Percentiles rank a stretch among this genome's conserved stretches.
These are phyloP conservation scores for Parastagonospora nodorum DNA, from an alignment of 2,329 filamentous ascomycete genomes.

Conservation along the genomic window DNA sequence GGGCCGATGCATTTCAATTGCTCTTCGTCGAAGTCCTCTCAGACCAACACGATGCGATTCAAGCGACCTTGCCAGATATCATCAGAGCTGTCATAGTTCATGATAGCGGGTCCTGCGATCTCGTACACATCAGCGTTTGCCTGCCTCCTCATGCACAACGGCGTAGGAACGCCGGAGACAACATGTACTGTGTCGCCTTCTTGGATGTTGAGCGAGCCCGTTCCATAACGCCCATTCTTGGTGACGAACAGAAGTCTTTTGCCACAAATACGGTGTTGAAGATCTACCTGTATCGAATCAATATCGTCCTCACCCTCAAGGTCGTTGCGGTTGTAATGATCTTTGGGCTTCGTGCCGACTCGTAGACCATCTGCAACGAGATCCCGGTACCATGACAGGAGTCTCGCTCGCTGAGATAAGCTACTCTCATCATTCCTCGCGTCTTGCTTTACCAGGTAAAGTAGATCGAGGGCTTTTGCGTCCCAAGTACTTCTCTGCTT, in stretches of 20 bases:
- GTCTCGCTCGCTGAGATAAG: too few species aligned
- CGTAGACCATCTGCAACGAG: not conserved
- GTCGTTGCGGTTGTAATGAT: too few species aligned
- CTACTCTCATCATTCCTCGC: too few species aligned
- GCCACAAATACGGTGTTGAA: not conserved
- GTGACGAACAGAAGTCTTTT: not conserved
- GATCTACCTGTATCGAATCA: not conserved
- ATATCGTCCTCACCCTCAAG: not conserved
- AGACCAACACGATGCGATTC: too few species aligned
- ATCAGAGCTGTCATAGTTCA: not conserved
- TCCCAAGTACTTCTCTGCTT: too few species aligned
- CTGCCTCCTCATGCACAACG: not conserved
- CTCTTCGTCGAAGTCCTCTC: too few species aligned
- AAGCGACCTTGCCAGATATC: not conserved
- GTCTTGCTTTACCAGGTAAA: too few species aligned
- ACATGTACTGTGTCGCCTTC: not conserved
- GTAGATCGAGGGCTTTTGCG: too few species aligned
- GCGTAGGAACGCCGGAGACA: not conserved
- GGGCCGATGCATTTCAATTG: too few species aligned
- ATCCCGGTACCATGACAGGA: too few species aligned
- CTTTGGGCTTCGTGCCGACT: not conserved
- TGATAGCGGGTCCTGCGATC: not conserved
- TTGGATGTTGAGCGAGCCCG: not conserved
- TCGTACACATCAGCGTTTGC: not conserved
- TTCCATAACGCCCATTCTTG: not conserved